These are phyloP conservation scores for Pneumocystis sp. DNA, from an alignment of 1,139 yeast genomes.

Conservation along the genomic window DNA sequence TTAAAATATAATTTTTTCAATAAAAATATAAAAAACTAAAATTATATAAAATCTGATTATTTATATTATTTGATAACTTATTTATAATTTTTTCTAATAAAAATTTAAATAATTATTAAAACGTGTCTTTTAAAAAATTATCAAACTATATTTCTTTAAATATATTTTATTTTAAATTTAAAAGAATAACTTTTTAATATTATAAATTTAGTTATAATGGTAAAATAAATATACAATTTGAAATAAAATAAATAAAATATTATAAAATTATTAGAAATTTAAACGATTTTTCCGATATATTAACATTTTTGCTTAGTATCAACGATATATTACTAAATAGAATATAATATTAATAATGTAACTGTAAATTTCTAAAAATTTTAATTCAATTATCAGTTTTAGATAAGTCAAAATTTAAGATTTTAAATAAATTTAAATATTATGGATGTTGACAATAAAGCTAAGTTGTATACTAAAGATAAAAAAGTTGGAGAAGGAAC, in stretches of 20 bases:
- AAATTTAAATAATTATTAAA: not conserved
- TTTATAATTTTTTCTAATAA: not conserved
- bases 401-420: not conserved
- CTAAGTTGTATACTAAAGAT: constrained; percentile 26
- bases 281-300: too few species aligned
- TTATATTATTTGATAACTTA: not conserved
- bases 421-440: not conserved
- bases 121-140: too few species aligned
- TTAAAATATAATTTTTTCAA: not conserved
- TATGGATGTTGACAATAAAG: constrained; percentile 3
- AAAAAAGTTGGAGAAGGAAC: constrained; percentile 97
- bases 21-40: not conserved
- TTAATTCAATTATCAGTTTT: too few species aligned
- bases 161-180: not conserved
- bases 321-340: too few species aligned
- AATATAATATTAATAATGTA: too few species aligned
- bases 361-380: too few species aligned
- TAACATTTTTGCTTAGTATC: too few species aligned
- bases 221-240: not conserved
- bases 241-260: too few species aligned
- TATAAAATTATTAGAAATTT: too few species aligned
- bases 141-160: too few species aligned
- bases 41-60: not conserved
- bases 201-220: not conserved
- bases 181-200: not conserved